These are phyloP conservation scores for Starmerella bacillaris DNA, from an alignment of 805 yeast species.

Conservation along the genomic window DNA sequence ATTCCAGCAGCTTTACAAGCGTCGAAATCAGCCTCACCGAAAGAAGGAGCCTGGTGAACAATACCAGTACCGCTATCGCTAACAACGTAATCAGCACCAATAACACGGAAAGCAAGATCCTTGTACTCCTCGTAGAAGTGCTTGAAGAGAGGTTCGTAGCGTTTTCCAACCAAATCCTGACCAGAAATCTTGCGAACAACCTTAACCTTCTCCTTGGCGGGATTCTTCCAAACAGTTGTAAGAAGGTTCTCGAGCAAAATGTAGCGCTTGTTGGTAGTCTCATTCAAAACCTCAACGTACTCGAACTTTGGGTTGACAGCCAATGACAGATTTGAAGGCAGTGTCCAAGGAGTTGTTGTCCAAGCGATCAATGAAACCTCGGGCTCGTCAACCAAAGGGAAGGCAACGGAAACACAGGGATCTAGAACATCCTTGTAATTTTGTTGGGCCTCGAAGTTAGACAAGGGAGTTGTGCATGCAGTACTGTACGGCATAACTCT, in stretches of 20 bases:
- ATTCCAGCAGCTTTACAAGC: conserved; percentile 64
- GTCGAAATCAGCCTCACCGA: conserved; percentile 95
- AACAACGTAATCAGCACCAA: conserved; percentile 68
- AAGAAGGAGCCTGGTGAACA: conserved; percentile 96
- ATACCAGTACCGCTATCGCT: conserved; percentile 97
- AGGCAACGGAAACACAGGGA: conserved; percentile 88
- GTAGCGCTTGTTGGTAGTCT: conserved; percentile 62
- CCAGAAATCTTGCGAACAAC: conserved; percentile 69
- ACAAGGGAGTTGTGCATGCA: conserved; percentile 87
- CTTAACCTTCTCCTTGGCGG: conserved; percentile 72
- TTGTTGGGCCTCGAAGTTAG: conserved; percentile 96
- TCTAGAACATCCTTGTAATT: conserved; percentile 94
- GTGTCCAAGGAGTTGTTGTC: conserved; percentile 99
- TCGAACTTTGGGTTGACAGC: conserved; percentile 84
- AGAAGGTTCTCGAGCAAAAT: conserved; percentile 71
- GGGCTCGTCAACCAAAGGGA: conserved; percentile 63
- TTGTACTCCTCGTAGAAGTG: conserved; percentile 61
- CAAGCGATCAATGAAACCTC: conserved; percentile 80
- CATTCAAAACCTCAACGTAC: conserved; percentile 82
- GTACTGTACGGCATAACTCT: conserved; percentile 99
- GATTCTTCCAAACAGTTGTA: conserved; percentile 80
- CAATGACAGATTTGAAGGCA: conserved; percentile 82
- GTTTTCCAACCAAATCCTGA: conserved; percentile 55
- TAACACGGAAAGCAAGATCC: conserved; percentile 67
- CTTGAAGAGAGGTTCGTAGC: conserved; percentile 68